Conservation (phyloP, 225 moss, liverwort and hornwort genomes). For the Neckera pumila region DNA sequence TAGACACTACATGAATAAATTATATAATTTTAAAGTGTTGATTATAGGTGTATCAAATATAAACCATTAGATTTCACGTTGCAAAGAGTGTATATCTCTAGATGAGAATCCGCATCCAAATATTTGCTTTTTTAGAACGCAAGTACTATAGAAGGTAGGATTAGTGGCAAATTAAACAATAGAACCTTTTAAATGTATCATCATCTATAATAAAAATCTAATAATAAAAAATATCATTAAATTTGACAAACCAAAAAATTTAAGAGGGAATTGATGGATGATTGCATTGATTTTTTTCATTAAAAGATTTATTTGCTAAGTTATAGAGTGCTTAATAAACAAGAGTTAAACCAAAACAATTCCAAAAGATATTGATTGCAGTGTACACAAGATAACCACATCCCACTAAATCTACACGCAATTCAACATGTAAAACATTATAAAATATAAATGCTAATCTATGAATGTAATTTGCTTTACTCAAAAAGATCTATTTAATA, state of each 20-base stretch:
- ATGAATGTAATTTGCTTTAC: neutral
- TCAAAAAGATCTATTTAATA: neutral
- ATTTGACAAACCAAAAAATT: neutral
- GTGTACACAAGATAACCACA: neutral
- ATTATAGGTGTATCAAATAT: neutral
- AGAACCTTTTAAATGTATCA: neutral
- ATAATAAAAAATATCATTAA: neutral
- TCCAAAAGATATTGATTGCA: accelerated
- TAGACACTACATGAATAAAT: neutral
- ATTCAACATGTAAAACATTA: neutral
- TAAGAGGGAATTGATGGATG: neutral
- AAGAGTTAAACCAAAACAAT: neutral
- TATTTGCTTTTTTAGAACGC: too few relatives aligned
- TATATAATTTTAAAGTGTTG: neutral
- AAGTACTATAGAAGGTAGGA: too few relatives aligned
- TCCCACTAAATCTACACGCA: neutral
- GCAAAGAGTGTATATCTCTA: neutral
- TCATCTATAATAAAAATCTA: neutral
- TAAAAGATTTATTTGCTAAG: neutral
- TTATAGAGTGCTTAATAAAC: neutral
- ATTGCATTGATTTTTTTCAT: neutral
- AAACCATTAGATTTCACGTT: neutral
- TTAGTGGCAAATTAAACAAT: neutral
- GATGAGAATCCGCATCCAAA: neutral
- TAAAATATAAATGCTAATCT: neutral